Conservation (phyloP, 352 stramenopile genomes). For the Pythium grandisporangium region DNA sequence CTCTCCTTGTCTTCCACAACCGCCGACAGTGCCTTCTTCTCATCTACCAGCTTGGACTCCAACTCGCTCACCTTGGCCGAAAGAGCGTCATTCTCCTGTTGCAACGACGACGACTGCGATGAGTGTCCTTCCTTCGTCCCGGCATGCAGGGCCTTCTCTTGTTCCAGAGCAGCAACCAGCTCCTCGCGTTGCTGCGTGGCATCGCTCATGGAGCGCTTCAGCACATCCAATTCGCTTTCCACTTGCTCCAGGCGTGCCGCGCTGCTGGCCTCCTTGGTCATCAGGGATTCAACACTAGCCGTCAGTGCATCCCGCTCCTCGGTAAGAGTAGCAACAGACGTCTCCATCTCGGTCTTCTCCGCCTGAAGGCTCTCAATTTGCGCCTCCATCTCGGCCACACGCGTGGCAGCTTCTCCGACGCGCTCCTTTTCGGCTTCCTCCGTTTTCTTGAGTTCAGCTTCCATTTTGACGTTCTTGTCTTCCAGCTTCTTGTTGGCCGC, state of each 20-base stretch:
- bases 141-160: slow-evolving; percentile 10
- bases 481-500: slow-evolving; percentile 12
- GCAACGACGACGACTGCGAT: slow-evolving; percentile 11
- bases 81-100: slow-evolving; percentile 14
- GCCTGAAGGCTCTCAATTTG: background rate
- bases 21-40: slow-evolving; percentile 12
- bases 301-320: slow-evolving; percentile 15
- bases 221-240: slow-evolving; percentile 9
- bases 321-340: slow-evolving; percentile 2
- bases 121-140: slow-evolving; percentile 11
- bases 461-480: slow-evolving; percentile 11
- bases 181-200: slow-evolving; percentile 10
- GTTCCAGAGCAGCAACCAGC: slow-evolving; percentile 16
- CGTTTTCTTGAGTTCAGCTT: slow-evolving; percentile 14
- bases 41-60: slow-evolving; percentile 14
- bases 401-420: background rate
- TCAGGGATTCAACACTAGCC: background rate
- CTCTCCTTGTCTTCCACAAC: slow-evolving; percentile 31
- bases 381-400: slow-evolving; percentile 7
- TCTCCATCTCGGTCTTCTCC: slow-evolving; percentile 12
- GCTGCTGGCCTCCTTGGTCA: slow-evolving; percentile 1
- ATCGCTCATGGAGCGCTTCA: slow-evolving; percentile 4
- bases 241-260: slow-evolving; percentile 6
- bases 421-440: slow-evolving; percentile 14
- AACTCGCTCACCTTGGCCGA: slow-evolving; percentile 10